Evolutionary conservation across 2,329 filamentous ascomycete species (phyloP).

Genomic region (Phaeophleospora eucalypticola): DNA sequence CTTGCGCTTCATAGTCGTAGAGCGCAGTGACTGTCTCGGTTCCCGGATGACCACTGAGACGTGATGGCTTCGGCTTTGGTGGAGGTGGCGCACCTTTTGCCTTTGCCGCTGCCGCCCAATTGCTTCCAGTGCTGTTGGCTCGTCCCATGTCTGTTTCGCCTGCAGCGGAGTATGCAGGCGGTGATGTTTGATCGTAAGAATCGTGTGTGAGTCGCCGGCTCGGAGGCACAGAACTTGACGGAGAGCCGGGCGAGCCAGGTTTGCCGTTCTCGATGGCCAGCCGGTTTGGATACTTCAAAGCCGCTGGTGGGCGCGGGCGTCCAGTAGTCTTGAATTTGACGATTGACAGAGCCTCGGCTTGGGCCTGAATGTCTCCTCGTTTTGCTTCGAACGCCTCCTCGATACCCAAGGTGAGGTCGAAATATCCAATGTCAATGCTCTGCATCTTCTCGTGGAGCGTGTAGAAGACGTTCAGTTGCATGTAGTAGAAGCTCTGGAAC

Average conservation of each 20-base stretch:
- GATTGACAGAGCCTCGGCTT: constrained; percentile 77
- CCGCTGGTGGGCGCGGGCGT: constrained; percentile 49
- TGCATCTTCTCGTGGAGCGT: constrained; percentile 98
- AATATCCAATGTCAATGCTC: constrained; percentile 93
- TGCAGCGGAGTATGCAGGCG: constrained; percentile 26
- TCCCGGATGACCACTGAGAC: constrained; percentile 59
- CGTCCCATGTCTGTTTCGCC: constrained; percentile 27
- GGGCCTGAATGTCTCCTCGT: constrained; percentile 80
- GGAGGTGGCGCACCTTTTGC: constrained; percentile 48
- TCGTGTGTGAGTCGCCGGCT: constrained; percentile 23
- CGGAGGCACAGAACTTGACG: constrained; percentile 17
- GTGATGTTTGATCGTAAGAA: constrained; percentile 12
- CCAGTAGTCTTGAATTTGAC: constrained; percentile 89
- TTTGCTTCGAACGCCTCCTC: constrained; percentile 88
- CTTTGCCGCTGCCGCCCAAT: constrained; percentile 45
- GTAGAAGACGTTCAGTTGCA: constrained; percentile 99
- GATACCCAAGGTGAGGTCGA: constrained; percentile 84
- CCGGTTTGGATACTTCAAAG: constrained; percentile 47
- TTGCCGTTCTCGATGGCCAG: constrained; percentile 33
- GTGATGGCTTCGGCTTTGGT: constrained; percentile 62
- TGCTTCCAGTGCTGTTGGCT: constrained; percentile 32
- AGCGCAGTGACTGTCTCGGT: constrained; percentile 82
- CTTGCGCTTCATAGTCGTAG: constrained; percentile 95
- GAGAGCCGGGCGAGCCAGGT: constrained; percentile 8
- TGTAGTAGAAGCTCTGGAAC: constrained; percentile 99